Percentiles rank a stretch among this genome's conserved stretches.
phyloP scores from a whole-genome alignment of 176 grass and related monocot genomes.

The Oryza rufipogon region DNA sequence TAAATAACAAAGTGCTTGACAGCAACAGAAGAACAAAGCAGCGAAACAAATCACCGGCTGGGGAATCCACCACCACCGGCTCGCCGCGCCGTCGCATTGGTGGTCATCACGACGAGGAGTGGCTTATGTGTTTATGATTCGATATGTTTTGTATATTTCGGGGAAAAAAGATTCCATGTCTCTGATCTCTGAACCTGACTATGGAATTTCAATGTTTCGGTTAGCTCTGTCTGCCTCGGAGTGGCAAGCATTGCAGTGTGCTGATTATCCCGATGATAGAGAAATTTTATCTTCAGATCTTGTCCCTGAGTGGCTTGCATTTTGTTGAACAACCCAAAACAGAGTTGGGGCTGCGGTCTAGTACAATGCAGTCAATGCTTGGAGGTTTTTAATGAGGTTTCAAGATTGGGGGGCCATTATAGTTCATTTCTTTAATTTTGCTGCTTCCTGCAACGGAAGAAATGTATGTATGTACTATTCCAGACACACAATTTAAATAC shows the following conservation, averaged over 20 bases:
- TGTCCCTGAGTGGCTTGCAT: neutral
- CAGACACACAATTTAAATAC: neutral
- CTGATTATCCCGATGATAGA: neutral
- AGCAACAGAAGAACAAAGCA: no score
- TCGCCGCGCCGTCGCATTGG: no score
- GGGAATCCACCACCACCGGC: no score
- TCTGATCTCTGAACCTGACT: neutral
- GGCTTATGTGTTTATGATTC: no score
- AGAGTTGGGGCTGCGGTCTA: neutral
- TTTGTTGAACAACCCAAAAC: neutral
- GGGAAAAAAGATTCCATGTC: no score
- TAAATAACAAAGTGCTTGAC: no score
- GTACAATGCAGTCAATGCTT: neutral
- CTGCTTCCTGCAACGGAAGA: neutral
- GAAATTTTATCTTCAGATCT: neutral
- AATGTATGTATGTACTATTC: neutral
- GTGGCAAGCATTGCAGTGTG: no score
- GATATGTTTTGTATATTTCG: no score
- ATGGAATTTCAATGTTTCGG: neutral
- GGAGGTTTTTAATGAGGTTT: neutral
- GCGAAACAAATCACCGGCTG: no score
- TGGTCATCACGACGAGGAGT: no score
- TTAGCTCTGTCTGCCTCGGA: neutral
- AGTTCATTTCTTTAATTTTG: neutral
- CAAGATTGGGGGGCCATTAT: neutral